Base-by-base conservation (phyloP, 208 protist species). In the Crithidia bombi region DNA sequence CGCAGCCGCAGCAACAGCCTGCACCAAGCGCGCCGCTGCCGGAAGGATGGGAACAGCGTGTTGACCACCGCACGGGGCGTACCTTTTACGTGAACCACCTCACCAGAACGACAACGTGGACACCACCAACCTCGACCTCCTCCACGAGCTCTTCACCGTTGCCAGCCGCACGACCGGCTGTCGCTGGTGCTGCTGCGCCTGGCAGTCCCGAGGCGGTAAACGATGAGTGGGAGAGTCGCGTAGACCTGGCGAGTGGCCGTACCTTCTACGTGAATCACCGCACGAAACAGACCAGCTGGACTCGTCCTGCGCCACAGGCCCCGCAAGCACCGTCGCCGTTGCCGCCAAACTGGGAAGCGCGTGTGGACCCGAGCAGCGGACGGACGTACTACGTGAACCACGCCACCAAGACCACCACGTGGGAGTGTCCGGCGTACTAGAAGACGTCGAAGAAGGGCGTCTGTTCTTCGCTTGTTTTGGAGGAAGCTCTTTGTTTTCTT, bases 71-170 rank as follows among this genome's bases (percentile, higher is more conserved):
- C 21, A 82, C 41, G 0, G 83, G 83, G 2, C 73, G 82, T 23
- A 82, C 66, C 35, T 95, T 88, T 63, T 95, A 95, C 54, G 74
- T 95, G 9, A 91, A 95, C 73, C 85, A 91, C 75, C 71, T 72
- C 51, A 91, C 85, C 33, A 75, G 73, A 21, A 72, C 82, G 52
- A 93, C 85, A 9, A 79, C 89, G 43, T 91, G 85, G 84, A 81
- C 70, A 28, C 65, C 50, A 17, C 88, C 85, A 32, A 32, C 32
- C 5, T 17, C 23, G 50, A 21, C 59, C 14, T 59, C 64, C 19
- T 39, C 36, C 12, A 30, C 28, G 0, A 69, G 25, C 33, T 19
- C 65, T 43, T 32, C 62, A 17, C 33, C 62, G 10, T n/a, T 36
- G 55, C 33, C 49, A 25, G 36, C 32, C 10, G 17, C n/a, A n/a